phyloP scores from a whole-genome alignment of 1,139 yeast genomes.

The Saccharomyces hybrid region DNA sequence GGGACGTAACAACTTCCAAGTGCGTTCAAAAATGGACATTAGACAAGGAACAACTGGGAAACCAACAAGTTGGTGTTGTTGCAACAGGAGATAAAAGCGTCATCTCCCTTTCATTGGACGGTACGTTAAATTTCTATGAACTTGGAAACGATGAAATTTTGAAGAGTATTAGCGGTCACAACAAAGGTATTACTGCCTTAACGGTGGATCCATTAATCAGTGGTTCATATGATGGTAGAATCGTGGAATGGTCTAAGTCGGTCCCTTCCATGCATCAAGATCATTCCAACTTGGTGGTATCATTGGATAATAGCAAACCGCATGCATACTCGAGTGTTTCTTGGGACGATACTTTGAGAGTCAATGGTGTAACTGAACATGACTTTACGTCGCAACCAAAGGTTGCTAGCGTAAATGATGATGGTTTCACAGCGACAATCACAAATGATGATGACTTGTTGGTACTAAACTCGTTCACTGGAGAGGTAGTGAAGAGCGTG shows the following conservation, averaged over 20 bases:
- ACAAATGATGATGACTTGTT: constrained; percentile 31
- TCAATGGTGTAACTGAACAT: constrained; percentile 28
- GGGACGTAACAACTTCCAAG: constrained; percentile 43
- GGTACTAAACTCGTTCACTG: constrained; percentile 24
- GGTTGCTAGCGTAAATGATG: constrained; percentile 36
- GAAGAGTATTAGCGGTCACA: constrained; percentile 63
- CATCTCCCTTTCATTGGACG: constrained; percentile 63
- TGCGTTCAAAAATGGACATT: constrained; percentile 41
- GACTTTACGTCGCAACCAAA: constrained; percentile 59
- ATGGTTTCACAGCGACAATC: constrained; percentile 32
- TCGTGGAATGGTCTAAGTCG: constrained; percentile 52
- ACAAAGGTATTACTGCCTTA: constrained; percentile 63
- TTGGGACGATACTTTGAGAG: constrained; percentile 80
- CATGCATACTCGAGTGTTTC: constrained; percentile 46
- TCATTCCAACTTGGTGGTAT: constrained; percentile 53
- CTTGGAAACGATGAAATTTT: constrained; percentile 35
- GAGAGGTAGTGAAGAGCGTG: constrained; percentile 22
- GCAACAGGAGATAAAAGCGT: constrained; percentile 50
- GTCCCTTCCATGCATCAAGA: constrained; percentile 34
- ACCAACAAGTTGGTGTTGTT: constrained; percentile 78
- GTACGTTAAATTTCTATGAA: constrained; percentile 47
- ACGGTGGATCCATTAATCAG: constrained; percentile 38
- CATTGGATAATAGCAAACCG: constrained; percentile 32
- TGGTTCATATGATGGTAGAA: constrained; percentile 80
- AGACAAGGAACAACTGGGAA: constrained; percentile 37